Percentiles rank a stretch among this genome's conserved stretches.
phyloP scores from a whole-genome alignment of 139 green algal species.

The Spirogloea muscicola region DNA sequence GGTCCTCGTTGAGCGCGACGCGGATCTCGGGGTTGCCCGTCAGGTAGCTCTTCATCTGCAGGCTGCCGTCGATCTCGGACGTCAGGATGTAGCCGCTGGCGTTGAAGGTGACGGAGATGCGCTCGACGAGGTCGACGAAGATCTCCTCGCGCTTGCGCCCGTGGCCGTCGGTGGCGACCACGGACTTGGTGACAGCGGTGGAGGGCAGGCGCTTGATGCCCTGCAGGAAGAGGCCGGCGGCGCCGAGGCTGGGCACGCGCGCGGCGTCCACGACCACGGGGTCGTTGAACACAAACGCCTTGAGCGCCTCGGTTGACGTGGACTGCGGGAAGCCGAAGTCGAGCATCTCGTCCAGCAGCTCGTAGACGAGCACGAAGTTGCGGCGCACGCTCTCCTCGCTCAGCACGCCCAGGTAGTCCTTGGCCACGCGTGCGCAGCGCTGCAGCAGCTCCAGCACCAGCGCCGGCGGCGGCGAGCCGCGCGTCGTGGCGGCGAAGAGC shows the following conservation, averaged over 20 bases:
- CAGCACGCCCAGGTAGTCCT: conserved; percentile 87
- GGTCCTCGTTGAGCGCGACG: conserved; percentile 84
- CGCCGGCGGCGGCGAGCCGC: conserved; percentile 79
- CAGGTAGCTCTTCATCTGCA: conserved; percentile 87
- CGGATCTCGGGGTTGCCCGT: conserved; percentile 75
- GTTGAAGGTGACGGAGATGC: conserved; percentile 86
- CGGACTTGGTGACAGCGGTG: conserved; percentile 41
- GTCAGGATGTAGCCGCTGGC: conserved; percentile 70
- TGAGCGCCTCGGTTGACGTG: conserved; percentile 84
- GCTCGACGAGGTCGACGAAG: conserved; percentile 98
- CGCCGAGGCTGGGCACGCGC: neutral
- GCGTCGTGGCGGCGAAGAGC: conserved; percentile 81
- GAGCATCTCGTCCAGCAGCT: conserved; percentile 90
- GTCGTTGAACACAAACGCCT: conserved; percentile 89
- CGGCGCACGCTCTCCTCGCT: conserved; percentile 87
- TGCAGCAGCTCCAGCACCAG: conserved; percentile 88
- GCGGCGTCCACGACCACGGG: conserved; percentile 60
- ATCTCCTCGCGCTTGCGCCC: conserved; percentile 77
- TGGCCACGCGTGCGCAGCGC: conserved; percentile 79
- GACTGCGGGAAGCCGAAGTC: conserved; percentile 62
- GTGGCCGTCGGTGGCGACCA: conserved; percentile 36
- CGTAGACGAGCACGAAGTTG: conserved; percentile 96
- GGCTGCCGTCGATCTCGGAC: conserved; percentile 78
- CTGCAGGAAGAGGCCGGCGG: conserved; percentile 27
- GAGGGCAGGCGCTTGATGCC: conserved; percentile 23